Conservation (phyloP, 768 basidiomycete species). For the Inosperma sp. region DNA sequence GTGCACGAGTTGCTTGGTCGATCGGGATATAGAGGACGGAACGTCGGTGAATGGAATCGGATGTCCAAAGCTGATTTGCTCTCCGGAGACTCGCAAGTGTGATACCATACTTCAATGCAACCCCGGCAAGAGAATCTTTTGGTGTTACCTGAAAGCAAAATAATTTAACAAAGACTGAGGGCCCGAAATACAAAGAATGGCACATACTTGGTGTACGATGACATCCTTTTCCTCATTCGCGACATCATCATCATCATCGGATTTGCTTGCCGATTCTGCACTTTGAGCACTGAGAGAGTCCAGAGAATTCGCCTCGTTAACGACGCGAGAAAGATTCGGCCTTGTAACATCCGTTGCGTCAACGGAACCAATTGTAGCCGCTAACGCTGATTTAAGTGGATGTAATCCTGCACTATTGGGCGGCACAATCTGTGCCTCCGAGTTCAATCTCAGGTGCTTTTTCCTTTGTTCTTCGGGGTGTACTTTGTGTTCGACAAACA, state of each 20-base stretch:
- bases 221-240: conserved; percentile 45
- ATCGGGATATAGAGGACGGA: conserved; percentile 77
- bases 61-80: conserved; percentile 91
- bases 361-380: conserved; percentile 19
- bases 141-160: conserved; percentile 50
- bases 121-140: conserved; percentile 78
- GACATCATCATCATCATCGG: conserved; percentile 1
- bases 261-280: conserved; percentile 12
- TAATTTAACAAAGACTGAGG: background rate
- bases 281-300: conserved; percentile 18
- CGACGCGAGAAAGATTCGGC: conserved; percentile 37
- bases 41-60: conserved; percentile 88
- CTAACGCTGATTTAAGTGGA: conserved; percentile 26
- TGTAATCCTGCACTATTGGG: conserved; percentile 23
- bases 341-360: conserved; percentile 35
- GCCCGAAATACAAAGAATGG: background rate
- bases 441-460: conserved; percentile 23
- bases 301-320: conserved; percentile 32
- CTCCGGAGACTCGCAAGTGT: conserved; percentile 76
- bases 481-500: conserved; percentile 6
- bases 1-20: conserved; percentile 49
- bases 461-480: conserved; percentile 5
- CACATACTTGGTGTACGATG: conserved; percentile 54
- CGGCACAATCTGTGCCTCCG: conserved; percentile 20
- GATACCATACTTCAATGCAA: conserved; percentile 87